Evolutionary conservation across 176 grass and related monocot genomes (phyloP).

Genomic region (Cocos nucifera): DNA sequence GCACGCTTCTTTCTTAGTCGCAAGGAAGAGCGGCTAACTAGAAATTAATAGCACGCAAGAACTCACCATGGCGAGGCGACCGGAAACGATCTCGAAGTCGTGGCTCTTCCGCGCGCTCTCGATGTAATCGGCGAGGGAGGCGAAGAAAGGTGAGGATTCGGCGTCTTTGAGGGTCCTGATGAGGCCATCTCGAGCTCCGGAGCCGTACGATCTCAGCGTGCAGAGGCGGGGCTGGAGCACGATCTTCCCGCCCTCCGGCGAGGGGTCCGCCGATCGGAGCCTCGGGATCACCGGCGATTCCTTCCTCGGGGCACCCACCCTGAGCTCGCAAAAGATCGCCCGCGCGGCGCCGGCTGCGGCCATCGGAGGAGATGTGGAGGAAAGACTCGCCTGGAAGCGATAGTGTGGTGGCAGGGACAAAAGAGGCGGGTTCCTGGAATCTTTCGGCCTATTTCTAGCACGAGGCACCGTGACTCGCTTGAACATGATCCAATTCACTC

Average conservation of each 20-base stretch:
- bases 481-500: conserved; percentile 11
- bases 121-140: conserved; percentile 83
- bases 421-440: conserved; percentile 15
- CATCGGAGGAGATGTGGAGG: neutral
- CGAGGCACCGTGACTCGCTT: neutral
- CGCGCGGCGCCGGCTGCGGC: conserved; percentile 26
- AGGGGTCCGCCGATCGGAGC: conserved; percentile 4
- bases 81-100: conserved; percentile 85
- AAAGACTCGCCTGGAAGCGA: conserved; percentile 2
- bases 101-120: conserved; percentile 90
- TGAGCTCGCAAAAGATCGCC: conserved; percentile 56
- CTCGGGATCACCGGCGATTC: neutral
- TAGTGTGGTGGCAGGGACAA: neutral
- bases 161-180: conserved; percentile 23
- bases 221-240: conserved; percentile 82
- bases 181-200: conserved; percentile 29
- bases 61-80: conserved; percentile 89
- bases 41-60: neutral
- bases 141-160: conserved; percentile 53
- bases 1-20: no score
- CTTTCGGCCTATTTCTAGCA: neutral
- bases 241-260: conserved; percentile 39
- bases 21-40: no score
- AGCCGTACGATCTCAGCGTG: conserved; percentile 80
- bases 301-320: neutral